Conservation (phyloP, 2,329 filamentous ascomycete species). For the Fusarium denticulatum region DNA sequence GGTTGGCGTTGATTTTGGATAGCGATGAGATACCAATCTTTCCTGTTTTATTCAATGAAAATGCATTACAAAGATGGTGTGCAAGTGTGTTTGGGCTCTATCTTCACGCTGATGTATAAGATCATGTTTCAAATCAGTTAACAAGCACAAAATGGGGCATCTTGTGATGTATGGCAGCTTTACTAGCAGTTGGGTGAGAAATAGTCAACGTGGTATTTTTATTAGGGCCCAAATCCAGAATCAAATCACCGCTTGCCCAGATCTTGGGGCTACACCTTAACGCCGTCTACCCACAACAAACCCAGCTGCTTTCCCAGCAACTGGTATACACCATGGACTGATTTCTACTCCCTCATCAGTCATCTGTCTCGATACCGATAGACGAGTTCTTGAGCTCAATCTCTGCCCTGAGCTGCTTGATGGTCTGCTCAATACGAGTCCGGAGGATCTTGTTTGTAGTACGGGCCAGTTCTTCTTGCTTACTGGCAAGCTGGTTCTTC, state of each 20-base stretch:
- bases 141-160: background rate
- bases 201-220: slow-evolving; percentile 37
- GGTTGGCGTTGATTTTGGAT: slow-evolving; percentile 28
- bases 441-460: slow-evolving; percentile 60
- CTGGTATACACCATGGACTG: background rate
- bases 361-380: slow-evolving; percentile 54
- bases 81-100: background rate
- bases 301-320: background rate
- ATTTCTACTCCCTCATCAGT: slow-evolving; percentile 30
- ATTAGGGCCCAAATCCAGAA: slow-evolving; percentile 21
- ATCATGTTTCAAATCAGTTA: background rate
- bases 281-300: slow-evolving; percentile 19
- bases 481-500: slow-evolving; percentile 59
- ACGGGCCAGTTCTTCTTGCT: slow-evolving; percentile 56
- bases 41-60: background rate
- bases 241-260: slow-evolving; percentile 19
- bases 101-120: background rate
- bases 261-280: slow-evolving; percentile 23
- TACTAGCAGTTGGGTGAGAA: slow-evolving; percentile 7
- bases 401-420: slow-evolving; percentile 58
- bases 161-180: background rate
- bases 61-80: background rate
- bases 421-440: slow-evolving; percentile 60
- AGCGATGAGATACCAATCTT: slow-evolving; percentile 23
- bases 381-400: slow-evolving; percentile 58